Conservation (phyloP, 2,329 filamentous ascomycete genomes). For the Waltergamsia citrina region DNA sequence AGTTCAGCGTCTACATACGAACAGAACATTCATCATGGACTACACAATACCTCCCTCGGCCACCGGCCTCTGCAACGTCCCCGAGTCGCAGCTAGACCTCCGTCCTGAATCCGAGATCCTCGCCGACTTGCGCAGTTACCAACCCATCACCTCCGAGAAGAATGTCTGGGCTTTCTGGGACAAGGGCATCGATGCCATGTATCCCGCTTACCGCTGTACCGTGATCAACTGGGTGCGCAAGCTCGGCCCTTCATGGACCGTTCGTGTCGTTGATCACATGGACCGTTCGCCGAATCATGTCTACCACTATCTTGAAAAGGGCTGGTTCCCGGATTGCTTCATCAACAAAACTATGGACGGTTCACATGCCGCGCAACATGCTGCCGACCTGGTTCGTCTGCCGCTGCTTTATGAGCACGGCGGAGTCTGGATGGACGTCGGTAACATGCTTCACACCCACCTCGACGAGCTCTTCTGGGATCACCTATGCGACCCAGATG, state of each 20-base stretch:
- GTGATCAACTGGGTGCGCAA: slow-evolving; percentile 31
- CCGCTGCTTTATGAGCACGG: slow-evolving; percentile 28
- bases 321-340: slow-evolving; percentile 24
- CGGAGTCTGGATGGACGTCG: slow-evolving; percentile 28
- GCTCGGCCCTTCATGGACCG: slow-evolving; percentile 27
- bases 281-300: slow-evolving; percentile 21
- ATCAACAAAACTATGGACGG: slow-evolving; percentile 29
- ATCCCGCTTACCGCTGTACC: slow-evolving; percentile 24
- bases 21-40: too few species aligned
- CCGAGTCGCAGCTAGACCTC: slow-evolving; percentile 13
- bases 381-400: slow-evolving; percentile 35
- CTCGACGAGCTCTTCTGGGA: slow-evolving; percentile 25
- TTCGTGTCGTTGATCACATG: slow-evolving; percentile 26
- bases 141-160: slow-evolving; percentile 25
- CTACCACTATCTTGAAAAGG: slow-evolving; percentile 19
- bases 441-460: slow-evolving; percentile 11
- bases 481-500: slow-evolving; percentile 11
- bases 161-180: slow-evolving; percentile 38
- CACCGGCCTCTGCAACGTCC: slow-evolving; percentile 2
- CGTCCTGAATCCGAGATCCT: slow-evolving; percentile 21
- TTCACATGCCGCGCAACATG: slow-evolving; percentile 29
- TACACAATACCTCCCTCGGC: not conserved
- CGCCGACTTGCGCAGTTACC: slow-evolving; percentile 14
- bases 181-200: slow-evolving; percentile 23
- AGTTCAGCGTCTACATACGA: not conserved